phyloP scores from a whole-genome alignment of 176 grass and related monocot species.

The Bothriochloa decipiens region DNA sequence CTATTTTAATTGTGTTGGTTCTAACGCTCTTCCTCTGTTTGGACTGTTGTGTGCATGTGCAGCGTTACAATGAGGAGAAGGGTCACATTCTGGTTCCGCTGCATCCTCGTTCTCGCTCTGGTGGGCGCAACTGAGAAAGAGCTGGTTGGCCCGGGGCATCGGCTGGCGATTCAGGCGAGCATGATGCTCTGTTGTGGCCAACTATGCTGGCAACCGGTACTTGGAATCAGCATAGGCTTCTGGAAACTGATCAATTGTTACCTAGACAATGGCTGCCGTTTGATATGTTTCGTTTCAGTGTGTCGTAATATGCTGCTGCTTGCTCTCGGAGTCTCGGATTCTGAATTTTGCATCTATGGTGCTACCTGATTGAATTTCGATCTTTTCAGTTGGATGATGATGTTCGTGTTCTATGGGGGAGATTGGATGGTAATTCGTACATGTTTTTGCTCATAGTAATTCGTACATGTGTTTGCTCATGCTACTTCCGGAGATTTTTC shows the following conservation, averaged over 20 bases:
- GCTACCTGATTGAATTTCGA: not conserved
- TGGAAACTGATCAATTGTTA: not conserved
- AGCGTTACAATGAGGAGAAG: not conserved
- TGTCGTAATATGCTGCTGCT: not conserved
- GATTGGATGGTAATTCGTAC: too few species aligned
- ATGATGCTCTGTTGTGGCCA: not conserved
- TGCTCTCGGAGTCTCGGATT: not conserved
- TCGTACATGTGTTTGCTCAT: too few species aligned
- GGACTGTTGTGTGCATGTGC: not conserved
- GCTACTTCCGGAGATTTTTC: too few species aligned
- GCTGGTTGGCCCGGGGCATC: not conserved
- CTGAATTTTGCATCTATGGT: not conserved
- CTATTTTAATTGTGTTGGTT: not conserved
- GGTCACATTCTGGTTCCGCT: constrained; percentile 8
- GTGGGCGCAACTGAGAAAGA: not conserved
- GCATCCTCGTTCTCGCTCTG: not conserved
- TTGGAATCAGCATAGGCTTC: not conserved
- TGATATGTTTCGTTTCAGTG: too few species aligned
- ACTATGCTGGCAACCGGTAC: not conserved
- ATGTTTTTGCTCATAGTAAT: too few species aligned
- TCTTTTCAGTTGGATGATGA: not conserved
- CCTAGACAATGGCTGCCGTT: too few species aligned
- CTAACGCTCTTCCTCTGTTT: not conserved
- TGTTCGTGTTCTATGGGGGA: too few species aligned
- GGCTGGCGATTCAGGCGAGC: too few species aligned